phyloP scores from a whole-genome alignment of 179 eudicot genomes.

The Sideroxylon spinosum region DNA sequence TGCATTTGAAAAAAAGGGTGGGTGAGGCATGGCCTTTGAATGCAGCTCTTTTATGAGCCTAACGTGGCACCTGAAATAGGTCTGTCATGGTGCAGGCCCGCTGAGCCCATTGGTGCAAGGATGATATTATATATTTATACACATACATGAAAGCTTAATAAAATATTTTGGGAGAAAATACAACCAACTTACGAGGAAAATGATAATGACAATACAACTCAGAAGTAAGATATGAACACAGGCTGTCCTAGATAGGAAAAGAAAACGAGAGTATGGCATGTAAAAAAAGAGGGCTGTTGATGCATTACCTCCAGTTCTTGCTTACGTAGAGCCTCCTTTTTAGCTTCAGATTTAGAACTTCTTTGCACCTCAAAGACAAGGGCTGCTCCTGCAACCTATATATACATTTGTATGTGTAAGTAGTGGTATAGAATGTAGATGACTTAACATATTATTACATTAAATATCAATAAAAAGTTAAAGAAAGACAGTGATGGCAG shows the following conservation, averaged over 20 bases:
- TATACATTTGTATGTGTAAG: constrained; percentile 8
- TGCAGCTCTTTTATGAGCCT: no score
- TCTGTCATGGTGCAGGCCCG: no score
- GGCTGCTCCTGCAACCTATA: constrained; percentile 46
- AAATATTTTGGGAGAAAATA: no score
- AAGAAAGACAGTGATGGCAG: no score
- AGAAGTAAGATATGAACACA: not conserved
- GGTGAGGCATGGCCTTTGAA: no score
- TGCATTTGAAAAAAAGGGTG: no score
- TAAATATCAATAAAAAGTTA: not conserved
- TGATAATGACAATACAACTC: not conserved
- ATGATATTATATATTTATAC: not conserved
- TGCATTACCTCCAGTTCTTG: constrained; percentile 42
- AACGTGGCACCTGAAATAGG: no score
- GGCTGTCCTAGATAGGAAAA: not conserved
- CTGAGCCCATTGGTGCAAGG: not conserved
- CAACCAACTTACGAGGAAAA: not conserved
- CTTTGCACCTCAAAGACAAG: constrained; percentile 47
- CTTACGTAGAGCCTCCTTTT: constrained; percentile 43
- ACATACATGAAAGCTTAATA: no score
- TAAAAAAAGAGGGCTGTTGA: not conserved
- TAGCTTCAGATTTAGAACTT: constrained; percentile 48
- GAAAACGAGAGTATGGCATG: not conserved
- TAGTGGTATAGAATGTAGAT: not conserved
- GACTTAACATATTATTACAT: not conserved